phyloP scores from a whole-genome alignment of 768 basidiomycete genomes.

The Phlebiopsis flavidoalba region DNA sequence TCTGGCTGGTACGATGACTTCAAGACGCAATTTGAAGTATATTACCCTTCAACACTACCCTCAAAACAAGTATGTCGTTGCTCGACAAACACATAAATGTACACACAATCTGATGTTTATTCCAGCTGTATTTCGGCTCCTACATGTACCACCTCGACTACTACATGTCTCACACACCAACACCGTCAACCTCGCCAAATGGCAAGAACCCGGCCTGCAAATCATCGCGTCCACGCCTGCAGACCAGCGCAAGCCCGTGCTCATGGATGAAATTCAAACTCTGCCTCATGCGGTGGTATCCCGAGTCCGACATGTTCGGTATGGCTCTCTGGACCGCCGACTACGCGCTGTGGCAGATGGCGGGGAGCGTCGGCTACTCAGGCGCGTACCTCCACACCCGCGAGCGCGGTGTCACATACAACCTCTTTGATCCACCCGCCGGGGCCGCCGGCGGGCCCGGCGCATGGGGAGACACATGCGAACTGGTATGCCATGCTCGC shows the following conservation, averaged over 20 bases:
- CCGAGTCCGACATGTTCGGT: constrained; percentile 44
- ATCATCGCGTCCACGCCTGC: constrained; percentile 27
- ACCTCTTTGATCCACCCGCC: constrained; percentile 41
- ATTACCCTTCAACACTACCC: constrained; percentile 50
- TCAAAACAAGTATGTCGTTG: constrained; percentile 32
- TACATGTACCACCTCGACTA: constrained; percentile 35
- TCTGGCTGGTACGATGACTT: constrained; percentile 37
- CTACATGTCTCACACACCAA: constrained; percentile 41
- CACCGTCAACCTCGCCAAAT: constrained; percentile 35
- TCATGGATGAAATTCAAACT: constrained; percentile 55
- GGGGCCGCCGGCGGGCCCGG: constrained; percentile 21
- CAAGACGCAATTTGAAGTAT: constrained; percentile 38
- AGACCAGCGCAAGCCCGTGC: constrained; percentile 29
- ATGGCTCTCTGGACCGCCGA: constrained; percentile 48
- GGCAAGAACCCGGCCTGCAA: constrained; percentile 41
- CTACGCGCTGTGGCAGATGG: constrained; percentile 47
- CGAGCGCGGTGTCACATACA: constrained; percentile 48
- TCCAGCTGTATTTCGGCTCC: constrained; percentile 21
- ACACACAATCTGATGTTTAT: background rate
- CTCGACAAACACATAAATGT: no score
- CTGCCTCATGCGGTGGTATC: constrained; percentile 48
- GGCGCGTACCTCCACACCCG: constrained; percentile 51
- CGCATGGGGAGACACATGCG: constrained; percentile 44
- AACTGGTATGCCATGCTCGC: constrained; percentile 47
- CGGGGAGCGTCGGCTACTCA: constrained; percentile 38